These are phyloP conservation scores for Quercus berberidifolia DNA, from an alignment of 306 rosid species.

Conservation along the genomic window DNA sequence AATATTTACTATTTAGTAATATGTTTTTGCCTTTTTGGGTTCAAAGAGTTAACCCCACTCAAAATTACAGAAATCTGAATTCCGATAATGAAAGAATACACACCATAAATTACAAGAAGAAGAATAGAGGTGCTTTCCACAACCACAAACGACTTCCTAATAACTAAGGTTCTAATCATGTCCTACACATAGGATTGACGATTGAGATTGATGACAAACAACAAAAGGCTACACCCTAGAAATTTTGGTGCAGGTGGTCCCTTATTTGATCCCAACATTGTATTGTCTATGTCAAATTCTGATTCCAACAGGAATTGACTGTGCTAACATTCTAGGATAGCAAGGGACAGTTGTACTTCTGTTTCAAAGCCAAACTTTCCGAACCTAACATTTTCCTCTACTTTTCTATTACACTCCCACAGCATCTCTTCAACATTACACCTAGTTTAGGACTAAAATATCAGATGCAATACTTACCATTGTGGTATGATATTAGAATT, in stretches of 20 bases:
- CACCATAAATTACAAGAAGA: background rate
- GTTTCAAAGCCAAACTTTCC: background rate
- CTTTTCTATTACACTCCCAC: no score
- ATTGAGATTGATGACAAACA: background rate
- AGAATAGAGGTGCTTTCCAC: background rate
- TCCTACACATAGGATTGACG: background rate
- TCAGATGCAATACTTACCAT: no score
- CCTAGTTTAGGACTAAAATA: no score
- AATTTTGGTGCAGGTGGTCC: background rate
- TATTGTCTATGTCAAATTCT: background rate
- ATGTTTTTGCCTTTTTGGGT: no score
- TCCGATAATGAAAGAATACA: no score
- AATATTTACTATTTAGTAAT: no score
- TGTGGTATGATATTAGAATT: no score
- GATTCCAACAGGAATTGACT: background rate
- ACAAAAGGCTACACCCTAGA: background rate
- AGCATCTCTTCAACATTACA: no score
- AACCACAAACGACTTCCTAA: background rate
- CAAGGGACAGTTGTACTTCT: background rate
- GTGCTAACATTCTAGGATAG: background rate
- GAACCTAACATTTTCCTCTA: background rate
- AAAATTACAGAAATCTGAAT: no score
- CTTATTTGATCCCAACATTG: background rate
- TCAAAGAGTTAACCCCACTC: no score
- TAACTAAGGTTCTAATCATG: background rate